These are phyloP conservation scores for Dipteronia dyeriana DNA, from an alignment of 345 rosid genomes.

Conservation along the genomic window DNA sequence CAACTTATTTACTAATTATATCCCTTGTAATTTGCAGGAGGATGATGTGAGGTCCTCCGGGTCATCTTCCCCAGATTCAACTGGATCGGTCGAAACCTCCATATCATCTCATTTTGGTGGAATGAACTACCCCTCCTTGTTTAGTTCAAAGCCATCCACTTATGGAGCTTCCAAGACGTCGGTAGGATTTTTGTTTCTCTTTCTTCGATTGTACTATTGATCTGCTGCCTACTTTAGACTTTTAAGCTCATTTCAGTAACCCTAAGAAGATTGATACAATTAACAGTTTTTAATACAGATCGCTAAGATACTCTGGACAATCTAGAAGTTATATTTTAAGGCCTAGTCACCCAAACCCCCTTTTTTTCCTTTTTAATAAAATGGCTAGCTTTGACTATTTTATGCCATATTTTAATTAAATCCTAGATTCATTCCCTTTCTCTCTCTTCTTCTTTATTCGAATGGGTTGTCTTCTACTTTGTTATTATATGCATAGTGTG, in stretches of 20 bases:
- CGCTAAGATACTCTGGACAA: neutral
- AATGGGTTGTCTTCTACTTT: neutral
- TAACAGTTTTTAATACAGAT: neutral
- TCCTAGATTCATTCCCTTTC: neutral
- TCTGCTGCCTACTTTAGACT: neutral
- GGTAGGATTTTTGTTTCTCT: conserved; percentile 39
- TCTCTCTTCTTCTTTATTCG: neutral
- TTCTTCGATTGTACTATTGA: neutral
- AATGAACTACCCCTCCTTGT: conserved; percentile 93
- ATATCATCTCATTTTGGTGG: conserved; percentile 99
- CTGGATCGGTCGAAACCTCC: conserved; percentile 94
- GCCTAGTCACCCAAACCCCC: neutral
- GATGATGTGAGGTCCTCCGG: conserved; percentile 95
- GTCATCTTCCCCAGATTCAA: conserved; percentile 91
- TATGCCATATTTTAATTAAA: too few species aligned
- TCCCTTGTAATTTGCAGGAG: conserved; percentile 54
- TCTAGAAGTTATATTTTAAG: neutral
- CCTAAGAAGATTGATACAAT: neutral
- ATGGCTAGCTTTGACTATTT: neutral
- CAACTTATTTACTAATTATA: neutral
- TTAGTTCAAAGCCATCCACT: conserved; percentile 80
- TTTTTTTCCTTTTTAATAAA: too few species aligned
- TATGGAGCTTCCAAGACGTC: conserved; percentile 55
- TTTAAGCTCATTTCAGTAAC: neutral
- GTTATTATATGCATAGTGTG: neutral